phyloP scores from a whole-genome alignment of 768 basidiomycete genomes.

The Amanita brunnescens region DNA sequence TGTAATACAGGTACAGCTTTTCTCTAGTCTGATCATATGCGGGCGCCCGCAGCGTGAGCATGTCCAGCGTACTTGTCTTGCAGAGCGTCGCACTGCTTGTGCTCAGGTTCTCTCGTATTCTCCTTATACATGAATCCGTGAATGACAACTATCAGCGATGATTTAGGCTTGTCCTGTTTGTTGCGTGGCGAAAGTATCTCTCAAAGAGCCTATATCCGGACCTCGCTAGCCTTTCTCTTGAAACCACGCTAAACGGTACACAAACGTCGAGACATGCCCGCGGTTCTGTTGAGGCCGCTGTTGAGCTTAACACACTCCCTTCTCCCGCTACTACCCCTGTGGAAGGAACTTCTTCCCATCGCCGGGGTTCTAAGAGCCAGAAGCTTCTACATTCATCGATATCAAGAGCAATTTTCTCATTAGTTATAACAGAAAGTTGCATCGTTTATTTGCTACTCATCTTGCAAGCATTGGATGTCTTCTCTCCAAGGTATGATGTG shows the following conservation, averaged over 20 bases:
- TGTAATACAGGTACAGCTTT: neutral
- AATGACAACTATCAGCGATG: conserved; percentile 2
- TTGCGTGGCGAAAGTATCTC: conserved; percentile 51
- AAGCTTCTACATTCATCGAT: conserved; percentile 42
- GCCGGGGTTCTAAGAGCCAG: conserved; percentile 10
- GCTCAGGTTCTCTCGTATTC: neutral
- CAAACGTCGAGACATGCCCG: conserved; percentile 14
- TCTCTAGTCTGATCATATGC: no score
- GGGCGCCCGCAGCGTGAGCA: neutral
- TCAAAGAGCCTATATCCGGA: conserved; percentile 51
- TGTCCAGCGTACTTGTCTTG: neutral
- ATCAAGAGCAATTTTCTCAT: conserved; percentile 52
- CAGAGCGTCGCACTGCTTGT: neutral
- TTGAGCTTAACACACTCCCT: conserved; percentile 34
- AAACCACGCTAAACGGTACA: conserved; percentile 9
- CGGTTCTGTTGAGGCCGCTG: conserved; percentile 14
- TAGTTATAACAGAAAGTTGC: conserved; percentile 69
- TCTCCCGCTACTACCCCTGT: conserved; percentile 25
- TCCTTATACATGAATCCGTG: neutral
- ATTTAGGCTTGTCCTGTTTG: conserved; percentile 41
- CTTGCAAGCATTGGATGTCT: conserved; percentile 52
- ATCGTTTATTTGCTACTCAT: conserved; percentile 65
- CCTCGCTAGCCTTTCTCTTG: conserved; percentile 37
- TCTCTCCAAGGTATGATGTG: conserved; percentile 44
- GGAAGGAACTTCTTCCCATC: conserved; percentile 13